These are phyloP conservation scores for Quercus bicolor DNA, from an alignment of 306 rosid genomes.

Conservation along the genomic window DNA sequence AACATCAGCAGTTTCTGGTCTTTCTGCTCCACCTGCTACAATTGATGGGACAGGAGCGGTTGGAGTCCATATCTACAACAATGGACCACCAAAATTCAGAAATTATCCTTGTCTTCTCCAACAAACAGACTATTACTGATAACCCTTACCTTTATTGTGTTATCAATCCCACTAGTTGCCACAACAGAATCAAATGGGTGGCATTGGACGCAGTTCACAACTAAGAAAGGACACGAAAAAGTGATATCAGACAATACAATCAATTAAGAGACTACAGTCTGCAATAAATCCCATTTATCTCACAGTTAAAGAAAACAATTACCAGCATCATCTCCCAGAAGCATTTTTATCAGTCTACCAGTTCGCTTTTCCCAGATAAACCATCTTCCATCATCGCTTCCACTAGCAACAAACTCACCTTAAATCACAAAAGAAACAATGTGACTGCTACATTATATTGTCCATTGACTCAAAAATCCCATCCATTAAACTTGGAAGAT, in stretches of 20 bases:
- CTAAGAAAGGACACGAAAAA: constrained; percentile 40
- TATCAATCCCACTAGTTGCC: constrained; percentile 94
- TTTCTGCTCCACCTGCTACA: constrained; percentile 71
- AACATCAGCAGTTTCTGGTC: constrained; percentile 70
- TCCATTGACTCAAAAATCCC: constrained; percentile 2
- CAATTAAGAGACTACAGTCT: neutral
- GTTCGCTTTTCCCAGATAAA: constrained; percentile 93
- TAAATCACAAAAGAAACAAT: constrained; percentile 22
- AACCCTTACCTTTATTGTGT: constrained; percentile 81
- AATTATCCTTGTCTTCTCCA: constrained; percentile 12
- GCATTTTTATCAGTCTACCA: constrained; percentile 86
- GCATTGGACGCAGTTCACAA: constrained; percentile 88
- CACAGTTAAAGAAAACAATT: constrained; percentile 11
- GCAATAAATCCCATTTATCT: neutral
- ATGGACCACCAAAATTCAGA: constrained; percentile 31
- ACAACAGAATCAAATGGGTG: constrained; percentile 91
- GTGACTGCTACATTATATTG: constrained; percentile 2
- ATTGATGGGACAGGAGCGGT: constrained; percentile 67
- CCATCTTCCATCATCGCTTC: constrained; percentile 99
- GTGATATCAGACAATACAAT: constrained; percentile 15
- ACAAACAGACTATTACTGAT: neutral
- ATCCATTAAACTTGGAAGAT: neutral
- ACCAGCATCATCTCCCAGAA: constrained; percentile 89
- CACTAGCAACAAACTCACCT: constrained; percentile 95
- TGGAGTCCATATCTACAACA: constrained; percentile 84